Conservation (phyloP, 2,329 filamentous ascomycete species). For the Cercospora canescens region DNA sequence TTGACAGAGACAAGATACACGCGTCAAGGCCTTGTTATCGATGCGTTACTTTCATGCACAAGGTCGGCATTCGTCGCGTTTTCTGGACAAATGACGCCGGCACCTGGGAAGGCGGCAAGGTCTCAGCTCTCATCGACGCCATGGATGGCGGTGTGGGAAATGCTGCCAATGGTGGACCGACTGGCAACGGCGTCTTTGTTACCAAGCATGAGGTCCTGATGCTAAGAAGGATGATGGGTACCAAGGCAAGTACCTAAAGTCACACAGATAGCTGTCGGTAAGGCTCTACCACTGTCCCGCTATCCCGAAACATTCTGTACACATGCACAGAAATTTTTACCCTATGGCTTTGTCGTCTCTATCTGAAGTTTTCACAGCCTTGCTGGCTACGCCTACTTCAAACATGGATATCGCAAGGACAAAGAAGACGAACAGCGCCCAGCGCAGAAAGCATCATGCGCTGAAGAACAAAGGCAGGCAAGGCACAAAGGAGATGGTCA, state of each 20-base stretch:
- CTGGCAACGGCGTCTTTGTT: conserved; percentile 45
- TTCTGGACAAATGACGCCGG: conserved; percentile 55
- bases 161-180: conserved; percentile 16
- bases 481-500: background rate
- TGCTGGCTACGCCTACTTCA: no score
- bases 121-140: conserved; percentile 50
- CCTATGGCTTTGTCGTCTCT: no score
- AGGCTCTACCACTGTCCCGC: background rate
- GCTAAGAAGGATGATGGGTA: conserved; percentile 42
- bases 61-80: conserved; percentile 53
- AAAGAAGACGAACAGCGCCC: background rate
- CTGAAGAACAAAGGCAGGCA: background rate
- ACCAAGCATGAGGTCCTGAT: conserved; percentile 56
- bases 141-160: conserved; percentile 38
- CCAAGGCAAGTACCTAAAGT: conserved; percentile 7
- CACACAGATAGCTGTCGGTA: background rate
- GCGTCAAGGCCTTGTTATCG: conserved; percentile 54
- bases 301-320: background rate
- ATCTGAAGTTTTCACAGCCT: no score
- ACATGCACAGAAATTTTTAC: no score
- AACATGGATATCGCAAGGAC: background rate
- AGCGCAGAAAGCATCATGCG: background rate
- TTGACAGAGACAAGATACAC: conserved; percentile 31
- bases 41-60: conserved; percentile 54
- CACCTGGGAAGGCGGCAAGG: conserved; percentile 53